Percentiles rank a stretch among this genome's conserved stretches.
Evolutionary conservation across 495 filamentous ascomycete species (phyloP).

Genomic region (Penicillium canariense): DNA sequence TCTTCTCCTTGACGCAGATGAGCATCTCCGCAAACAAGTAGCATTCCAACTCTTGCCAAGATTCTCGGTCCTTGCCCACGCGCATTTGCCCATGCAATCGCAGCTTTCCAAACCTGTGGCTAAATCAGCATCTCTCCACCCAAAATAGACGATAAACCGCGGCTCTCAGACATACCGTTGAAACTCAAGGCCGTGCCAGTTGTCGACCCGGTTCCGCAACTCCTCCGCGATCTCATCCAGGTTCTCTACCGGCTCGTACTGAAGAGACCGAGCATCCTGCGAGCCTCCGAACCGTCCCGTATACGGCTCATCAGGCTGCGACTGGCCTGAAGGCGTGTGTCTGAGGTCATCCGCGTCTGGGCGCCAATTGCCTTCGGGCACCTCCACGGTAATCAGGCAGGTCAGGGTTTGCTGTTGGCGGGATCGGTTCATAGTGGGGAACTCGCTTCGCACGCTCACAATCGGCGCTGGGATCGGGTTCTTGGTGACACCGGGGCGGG

Average conservation of each 20-base stretch:
- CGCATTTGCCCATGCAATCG: conserved; percentile 86
- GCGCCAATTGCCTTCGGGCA: conserved; percentile 88
- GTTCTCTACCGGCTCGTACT: conserved; percentile 57
- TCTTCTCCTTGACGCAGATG: conserved; percentile 98
- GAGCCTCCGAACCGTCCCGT: conserved; percentile 31
- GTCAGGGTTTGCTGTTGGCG: conserved; percentile 94
- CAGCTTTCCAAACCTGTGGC: conserved; percentile 81
- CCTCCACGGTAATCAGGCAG: conserved; percentile 91
- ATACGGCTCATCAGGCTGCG: conserved; percentile 50
- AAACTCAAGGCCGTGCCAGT: conserved; percentile 99
- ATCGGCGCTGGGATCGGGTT: conserved; percentile 91
- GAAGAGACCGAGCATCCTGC: conserved; percentile 31
- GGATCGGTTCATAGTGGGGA: conserved; percentile 87
- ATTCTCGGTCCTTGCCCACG: conserved; percentile 93
- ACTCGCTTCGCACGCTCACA: conserved; percentile 93
- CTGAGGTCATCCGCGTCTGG: conserved; percentile 82
- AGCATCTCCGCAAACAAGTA: conserved; percentile 99
- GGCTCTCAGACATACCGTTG: conserved; percentile 42
- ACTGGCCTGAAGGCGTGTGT: conserved; percentile 53
- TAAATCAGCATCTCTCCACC: background rate
- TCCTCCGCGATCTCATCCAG: conserved; percentile 85
- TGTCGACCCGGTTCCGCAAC: conserved; percentile 82
- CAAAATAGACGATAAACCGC: background rate
- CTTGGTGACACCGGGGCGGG: conserved; percentile 63
- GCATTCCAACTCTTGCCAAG: conserved; percentile 98